A percentile compares a stretch with the other conserved stretches of the same genome.
Evolutionary conservation across 1,284 basidiomycete species (phyloP).

Genomic region (Trichosporon asahii): DNA sequence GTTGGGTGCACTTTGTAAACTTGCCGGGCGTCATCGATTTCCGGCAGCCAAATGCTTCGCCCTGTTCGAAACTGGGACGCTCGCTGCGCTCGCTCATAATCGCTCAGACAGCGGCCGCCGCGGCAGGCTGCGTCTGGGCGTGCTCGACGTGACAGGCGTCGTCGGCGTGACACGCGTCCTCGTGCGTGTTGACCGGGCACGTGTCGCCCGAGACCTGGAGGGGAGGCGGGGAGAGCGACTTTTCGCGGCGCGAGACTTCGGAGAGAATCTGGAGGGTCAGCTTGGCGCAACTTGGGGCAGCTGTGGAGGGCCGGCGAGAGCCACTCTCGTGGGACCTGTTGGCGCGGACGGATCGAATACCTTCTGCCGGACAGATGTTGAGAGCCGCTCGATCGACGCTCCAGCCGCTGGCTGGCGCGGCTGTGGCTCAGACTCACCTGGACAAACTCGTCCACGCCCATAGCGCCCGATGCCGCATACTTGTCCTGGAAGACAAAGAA

Average conservation of each 20-base stretch:
- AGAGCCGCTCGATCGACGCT: too few species aligned
- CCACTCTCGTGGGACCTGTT: too few species aligned
- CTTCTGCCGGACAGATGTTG: too few species aligned
- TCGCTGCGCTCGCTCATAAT: too few species aligned
- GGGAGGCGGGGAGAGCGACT: conserved; percentile 7
- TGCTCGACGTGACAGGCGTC: neutral
- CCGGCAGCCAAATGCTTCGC: too few species aligned
- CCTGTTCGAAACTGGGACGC: too few species aligned
- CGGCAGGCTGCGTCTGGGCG: neutral
- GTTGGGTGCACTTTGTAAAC: too few species aligned
- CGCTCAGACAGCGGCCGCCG: neutral
- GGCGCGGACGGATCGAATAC: too few species aligned
- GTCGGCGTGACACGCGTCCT: neutral
- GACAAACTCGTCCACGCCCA: conserved; percentile 55
- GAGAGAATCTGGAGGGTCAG: conserved; percentile 7
- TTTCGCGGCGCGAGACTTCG: conserved; percentile 16
- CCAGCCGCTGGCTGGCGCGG: too few species aligned
- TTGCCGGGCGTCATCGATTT: too few species aligned
- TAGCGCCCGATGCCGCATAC: conserved; percentile 51
- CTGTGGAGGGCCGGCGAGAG: too few species aligned
- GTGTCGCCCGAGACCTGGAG: conserved; percentile 3
- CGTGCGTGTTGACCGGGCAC: conserved; percentile 4
- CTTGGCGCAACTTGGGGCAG: too few species aligned
- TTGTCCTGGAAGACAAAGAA: conserved; percentile 53
- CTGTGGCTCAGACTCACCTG: conserved; percentile 44